Evolutionary conservation across 2,329 filamentous ascomycete species (phyloP).

Genomic region (Torrubiellomyces zombiae): DNA sequence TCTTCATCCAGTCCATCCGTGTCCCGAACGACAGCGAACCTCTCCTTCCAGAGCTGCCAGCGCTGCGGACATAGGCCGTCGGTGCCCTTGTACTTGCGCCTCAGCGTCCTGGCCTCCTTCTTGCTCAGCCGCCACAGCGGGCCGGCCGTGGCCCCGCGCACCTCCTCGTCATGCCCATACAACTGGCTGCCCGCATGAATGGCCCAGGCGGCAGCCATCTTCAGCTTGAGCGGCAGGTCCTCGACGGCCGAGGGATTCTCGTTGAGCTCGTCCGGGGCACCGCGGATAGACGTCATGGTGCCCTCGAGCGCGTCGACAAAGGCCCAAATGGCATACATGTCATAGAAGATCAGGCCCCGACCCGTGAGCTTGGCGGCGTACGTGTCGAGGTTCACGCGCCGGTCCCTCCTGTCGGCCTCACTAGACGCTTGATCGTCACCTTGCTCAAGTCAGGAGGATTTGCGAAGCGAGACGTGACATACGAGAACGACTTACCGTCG

Average conservation of each 20-base stretch:
- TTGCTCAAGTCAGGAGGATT: not conserved
- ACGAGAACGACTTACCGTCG: conserved; percentile 1
- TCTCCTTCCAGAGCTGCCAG: conserved; percentile 8
- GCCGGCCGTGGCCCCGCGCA: conserved; percentile 5
- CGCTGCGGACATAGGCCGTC: conserved; percentile 5
- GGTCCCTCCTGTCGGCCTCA: conserved; percentile 1
- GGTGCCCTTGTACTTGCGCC: conserved; percentile 5
- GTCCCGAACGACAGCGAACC: conserved; percentile 5
- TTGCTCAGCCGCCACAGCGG: conserved; percentile 7
- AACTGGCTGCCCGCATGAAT: conserved; percentile 3
- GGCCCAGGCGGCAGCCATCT: conserved; percentile 4
- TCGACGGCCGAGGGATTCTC: conserved; percentile 3
- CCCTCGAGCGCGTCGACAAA: conserved; percentile 7
- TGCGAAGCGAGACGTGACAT: too few relatives aligned
- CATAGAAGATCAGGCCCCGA: not conserved
- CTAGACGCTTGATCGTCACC: conserved; percentile 1
- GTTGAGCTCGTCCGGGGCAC: conserved; percentile 5
- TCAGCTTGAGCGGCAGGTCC: conserved; percentile 3
- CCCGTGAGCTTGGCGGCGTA: conserved; percentile 4
- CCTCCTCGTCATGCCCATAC: conserved; percentile 5
- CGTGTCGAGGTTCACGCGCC: conserved; percentile 3
- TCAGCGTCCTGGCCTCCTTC: conserved; percentile 5
- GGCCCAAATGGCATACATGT: conserved; percentile 6
- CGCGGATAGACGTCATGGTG: conserved; percentile 4
- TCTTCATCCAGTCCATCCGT: conserved; percentile 2